A percentile compares a stretch with the other conserved stretches of the same genome.
These are phyloP conservation scores for Pinus taeda DNA, from an alignment of 75 land plant species.

Conservation along the genomic window DNA sequence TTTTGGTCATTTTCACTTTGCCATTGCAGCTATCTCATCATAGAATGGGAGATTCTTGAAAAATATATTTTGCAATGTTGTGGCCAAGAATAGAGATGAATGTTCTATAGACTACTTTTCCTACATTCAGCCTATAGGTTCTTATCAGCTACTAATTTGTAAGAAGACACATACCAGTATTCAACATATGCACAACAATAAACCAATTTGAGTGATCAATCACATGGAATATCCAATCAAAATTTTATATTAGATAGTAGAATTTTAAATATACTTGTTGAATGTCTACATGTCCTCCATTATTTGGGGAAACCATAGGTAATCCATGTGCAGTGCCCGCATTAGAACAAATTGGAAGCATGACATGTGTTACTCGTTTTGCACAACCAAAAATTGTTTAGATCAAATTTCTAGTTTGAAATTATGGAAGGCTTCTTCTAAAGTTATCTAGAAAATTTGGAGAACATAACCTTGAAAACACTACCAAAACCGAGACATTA, in stretches of 20 bases:
- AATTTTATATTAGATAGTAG: background rate
- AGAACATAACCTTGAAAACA: no score
- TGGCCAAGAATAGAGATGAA: slow-evolving; percentile 68
- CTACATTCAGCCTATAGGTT: slow-evolving; percentile 63
- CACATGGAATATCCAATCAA: background rate
- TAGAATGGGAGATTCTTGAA: slow-evolving; percentile 40
- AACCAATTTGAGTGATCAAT: background rate
- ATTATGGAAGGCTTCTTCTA: no score
- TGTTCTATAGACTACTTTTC: slow-evolving; percentile 60
- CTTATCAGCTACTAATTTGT: slow-evolving; percentile 61
- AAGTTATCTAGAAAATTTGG: no score
- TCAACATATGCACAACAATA: slow-evolving; percentile 40
- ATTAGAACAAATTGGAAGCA: slow-evolving; percentile 1
- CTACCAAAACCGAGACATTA: no score
- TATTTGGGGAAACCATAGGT: slow-evolving; percentile 94
- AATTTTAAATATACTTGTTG: slow-evolving; percentile 44
- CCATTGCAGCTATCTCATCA: slow-evolving; percentile 46
- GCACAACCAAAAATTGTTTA: background rate
- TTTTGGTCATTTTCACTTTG: slow-evolving; percentile 12
- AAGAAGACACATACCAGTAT: slow-evolving; percentile 71
- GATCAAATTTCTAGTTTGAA: background rate
- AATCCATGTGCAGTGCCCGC: slow-evolving; percentile 96
- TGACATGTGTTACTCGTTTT: no score
- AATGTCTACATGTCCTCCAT: slow-evolving; percentile 98
- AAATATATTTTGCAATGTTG: slow-evolving; percentile 72